These are phyloP conservation scores for Nyctanthes arbortristis DNA, from an alignment of 257 asterid species.

Conservation along the genomic window DNA sequence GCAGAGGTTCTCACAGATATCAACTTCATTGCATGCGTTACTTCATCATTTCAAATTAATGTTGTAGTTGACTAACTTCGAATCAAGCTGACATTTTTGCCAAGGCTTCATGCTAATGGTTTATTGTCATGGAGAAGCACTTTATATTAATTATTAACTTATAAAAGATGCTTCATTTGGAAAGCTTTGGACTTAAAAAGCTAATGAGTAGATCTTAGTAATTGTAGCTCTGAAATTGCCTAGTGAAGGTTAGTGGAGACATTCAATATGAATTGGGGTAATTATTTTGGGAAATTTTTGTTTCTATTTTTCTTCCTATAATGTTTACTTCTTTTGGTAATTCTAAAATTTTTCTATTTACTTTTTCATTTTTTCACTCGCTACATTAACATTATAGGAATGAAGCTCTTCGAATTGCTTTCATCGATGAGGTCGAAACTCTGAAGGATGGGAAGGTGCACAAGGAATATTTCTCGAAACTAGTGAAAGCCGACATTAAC, in stretches of 20 bases:
- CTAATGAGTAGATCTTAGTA: slow-evolving; percentile 6
- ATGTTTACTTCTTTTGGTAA: not conserved
- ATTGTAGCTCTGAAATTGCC: not conserved
- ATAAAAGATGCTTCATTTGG: not conserved
- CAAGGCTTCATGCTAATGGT: not conserved
- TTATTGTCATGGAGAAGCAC: slow-evolving; percentile 4
- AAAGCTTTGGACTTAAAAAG: slow-evolving; percentile 13
- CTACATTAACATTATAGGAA: slow-evolving; percentile 69
- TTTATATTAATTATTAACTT: not conserved
- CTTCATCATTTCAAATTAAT: slow-evolving; percentile 21
- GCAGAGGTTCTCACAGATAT: slow-evolving; percentile 67
- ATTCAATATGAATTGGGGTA: not conserved
- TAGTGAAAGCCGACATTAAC: slow-evolving; percentile 91
- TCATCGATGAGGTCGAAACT: slow-evolving; percentile 91
- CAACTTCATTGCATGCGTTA: not conserved
- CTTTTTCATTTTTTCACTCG: slow-evolving; percentile 13
- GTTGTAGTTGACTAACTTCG: not conserved
- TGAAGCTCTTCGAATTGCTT: slow-evolving; percentile 99
- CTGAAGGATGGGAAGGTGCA: slow-evolving; percentile 80
- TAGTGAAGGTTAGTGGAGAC: not conserved
- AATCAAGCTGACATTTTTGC: slow-evolving; percentile 4
- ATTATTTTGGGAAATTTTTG: not conserved
- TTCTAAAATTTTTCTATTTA: slow-evolving; percentile 8
- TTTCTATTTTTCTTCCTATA: slow-evolving; percentile 15
- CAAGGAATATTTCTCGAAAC: slow-evolving; percentile 85